Evolutionary conservation across 495 filamentous ascomycete genomes (phyloP).

Genomic region (Aspergillus homomorphus): DNA sequence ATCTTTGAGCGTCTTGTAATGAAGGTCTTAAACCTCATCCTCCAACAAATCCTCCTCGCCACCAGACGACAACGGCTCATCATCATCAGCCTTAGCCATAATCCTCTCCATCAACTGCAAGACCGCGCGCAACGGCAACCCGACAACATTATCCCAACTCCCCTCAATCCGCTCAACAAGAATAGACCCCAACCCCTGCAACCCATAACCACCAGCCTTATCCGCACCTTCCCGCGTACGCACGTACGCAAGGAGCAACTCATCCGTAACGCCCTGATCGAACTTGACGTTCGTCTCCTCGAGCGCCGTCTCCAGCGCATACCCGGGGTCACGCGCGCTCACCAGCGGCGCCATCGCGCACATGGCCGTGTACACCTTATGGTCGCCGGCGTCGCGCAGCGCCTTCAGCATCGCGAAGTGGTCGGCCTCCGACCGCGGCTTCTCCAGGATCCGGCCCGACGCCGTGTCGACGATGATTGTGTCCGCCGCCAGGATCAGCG

Average conservation of each 20-base stretch:
- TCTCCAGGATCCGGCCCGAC: constrained; percentile 77
- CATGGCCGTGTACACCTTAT: constrained; percentile 82
- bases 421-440: constrained; percentile 74
- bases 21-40: too few relatives aligned
- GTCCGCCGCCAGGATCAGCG: constrained; percentile 84
- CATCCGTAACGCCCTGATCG: constrained; percentile 69
- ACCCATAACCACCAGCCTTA: constrained; percentile 94
- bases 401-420: constrained; percentile 78
- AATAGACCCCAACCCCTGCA: constrained; percentile 84
- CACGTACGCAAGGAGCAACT: constrained; percentile 83
- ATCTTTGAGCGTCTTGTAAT: too few relatives aligned
- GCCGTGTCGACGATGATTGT: constrained; percentile 73
- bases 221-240: constrained; percentile 87
- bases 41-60: constrained; percentile 33
- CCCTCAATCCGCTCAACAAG: constrained; percentile 87
- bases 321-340: constrained; percentile 75
- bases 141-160: constrained; percentile 90
- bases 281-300: constrained; percentile 89
- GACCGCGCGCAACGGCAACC: constrained; percentile 80
- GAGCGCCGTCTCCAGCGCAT: constrained; percentile 72
- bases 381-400: constrained; percentile 67
- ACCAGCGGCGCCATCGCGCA: constrained; percentile 75
- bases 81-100: constrained; percentile 54
- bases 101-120: constrained; percentile 84
- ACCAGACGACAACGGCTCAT: constrained; percentile 41